Conservation (phyloP, 1,139 yeast genomes). For the Magnusiomyces suaveolens region DNA sequence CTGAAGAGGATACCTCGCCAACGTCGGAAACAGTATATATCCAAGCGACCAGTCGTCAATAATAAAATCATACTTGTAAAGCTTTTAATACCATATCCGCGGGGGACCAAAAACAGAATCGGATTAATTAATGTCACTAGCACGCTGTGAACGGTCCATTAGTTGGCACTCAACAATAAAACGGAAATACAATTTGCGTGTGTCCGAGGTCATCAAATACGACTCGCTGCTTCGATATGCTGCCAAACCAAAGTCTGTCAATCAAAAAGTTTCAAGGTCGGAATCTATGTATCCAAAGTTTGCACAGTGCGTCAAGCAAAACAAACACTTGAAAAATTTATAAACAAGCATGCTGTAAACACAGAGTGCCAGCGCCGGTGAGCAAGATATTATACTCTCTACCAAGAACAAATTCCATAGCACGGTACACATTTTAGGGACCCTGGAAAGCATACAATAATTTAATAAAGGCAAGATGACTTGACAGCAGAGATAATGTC, state of each 20-base stretch:
- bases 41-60: constrained; percentile 99
- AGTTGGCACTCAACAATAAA: constrained; percentile 82
- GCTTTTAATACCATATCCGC: constrained; percentile 99
- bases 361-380: constrained; percentile 83
- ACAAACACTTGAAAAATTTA: constrained; percentile 94
- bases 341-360: constrained; percentile 92
- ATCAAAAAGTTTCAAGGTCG: constrained; percentile 91
- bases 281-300: constrained; percentile 93
- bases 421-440: constrained; percentile 76
- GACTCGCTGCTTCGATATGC: constrained; percentile 84
- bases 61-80: constrained; percentile 89
- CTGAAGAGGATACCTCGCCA: constrained; percentile 96
- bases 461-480: constrained; percentile 92
- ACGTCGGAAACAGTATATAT: constrained; percentile 84
- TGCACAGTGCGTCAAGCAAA: constrained; percentile 86
- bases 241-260: constrained; percentile 97
- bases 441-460: constrained; percentile 93
- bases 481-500: constrained; percentile 92
- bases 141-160: constrained; percentile 66
- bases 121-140: constrained; percentile 64
- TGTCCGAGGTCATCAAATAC: constrained; percentile 70
- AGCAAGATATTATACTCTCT: constrained; percentile 94
- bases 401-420: constrained; percentile 99
- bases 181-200: constrained; percentile 52
- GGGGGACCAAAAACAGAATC: constrained; percentile 97